These are phyloP conservation scores for Cystoderma amianthinum DNA, from an alignment of 768 basidiomycete genomes.

Conservation along the genomic window DNA sequence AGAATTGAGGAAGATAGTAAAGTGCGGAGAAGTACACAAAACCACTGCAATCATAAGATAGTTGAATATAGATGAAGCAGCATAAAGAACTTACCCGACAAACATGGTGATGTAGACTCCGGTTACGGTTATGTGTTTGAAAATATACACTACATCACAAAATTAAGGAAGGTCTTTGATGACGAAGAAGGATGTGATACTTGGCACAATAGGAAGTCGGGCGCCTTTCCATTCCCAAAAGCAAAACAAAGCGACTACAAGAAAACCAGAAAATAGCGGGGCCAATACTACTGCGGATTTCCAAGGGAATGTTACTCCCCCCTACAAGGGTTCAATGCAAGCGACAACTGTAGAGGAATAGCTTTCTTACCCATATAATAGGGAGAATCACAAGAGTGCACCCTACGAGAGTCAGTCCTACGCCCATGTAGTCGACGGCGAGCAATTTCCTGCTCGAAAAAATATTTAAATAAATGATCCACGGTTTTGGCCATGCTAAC, in stretches of 20 bases:
- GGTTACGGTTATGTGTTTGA: conserved; percentile 56
- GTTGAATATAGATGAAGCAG: not conserved
- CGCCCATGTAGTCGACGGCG: conserved; percentile 59
- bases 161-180: not conserved
- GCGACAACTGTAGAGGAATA: not conserved
- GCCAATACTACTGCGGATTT: conserved; percentile 56
- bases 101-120: conserved; percentile 69
- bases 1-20: conserved; percentile 71
- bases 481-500: not conserved
- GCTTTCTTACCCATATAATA: conserved; percentile 55
- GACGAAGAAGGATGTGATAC: conserved; percentile 13
- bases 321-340: conserved; percentile 25
- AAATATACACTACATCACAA: conserved; percentile 57
- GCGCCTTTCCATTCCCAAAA: conserved; percentile 71
- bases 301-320: conserved; percentile 72
- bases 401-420: conserved; percentile 48
- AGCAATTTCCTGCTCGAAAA: conserved; percentile 56
- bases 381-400: conserved; percentile 62
- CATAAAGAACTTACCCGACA: conserved; percentile 38
- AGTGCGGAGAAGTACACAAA: conserved; percentile 58
- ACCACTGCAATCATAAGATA: conserved; percentile 28
- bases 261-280: conserved; percentile 47
- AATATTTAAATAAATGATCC: not conserved
- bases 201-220: conserved; percentile 65
- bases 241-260: conserved; percentile 52